Evolutionary conservation across 306 rosid genomes (phyloP).

Genomic region (Glycine tomentella): DNA sequence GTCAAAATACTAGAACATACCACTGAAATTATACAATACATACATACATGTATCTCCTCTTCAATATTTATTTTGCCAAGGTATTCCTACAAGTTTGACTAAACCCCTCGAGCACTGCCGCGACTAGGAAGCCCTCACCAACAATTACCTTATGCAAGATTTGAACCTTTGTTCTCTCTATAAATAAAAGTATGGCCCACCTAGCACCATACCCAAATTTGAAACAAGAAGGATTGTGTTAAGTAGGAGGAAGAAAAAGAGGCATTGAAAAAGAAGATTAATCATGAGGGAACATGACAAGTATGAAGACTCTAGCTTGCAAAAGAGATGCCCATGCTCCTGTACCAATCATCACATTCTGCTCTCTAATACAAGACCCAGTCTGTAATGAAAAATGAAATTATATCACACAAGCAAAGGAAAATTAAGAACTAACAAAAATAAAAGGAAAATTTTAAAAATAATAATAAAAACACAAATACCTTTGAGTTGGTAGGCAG

Average conservation of each 20-base stretch:
- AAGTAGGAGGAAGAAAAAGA: conserved; percentile 52
- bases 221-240: conserved; percentile 50
- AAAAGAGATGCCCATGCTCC: conserved; percentile 71
- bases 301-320: conserved; percentile 71
- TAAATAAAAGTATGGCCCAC: background rate
- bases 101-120: background rate
- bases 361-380: conserved; percentile 61
- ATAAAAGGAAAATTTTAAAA: background rate
- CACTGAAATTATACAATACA: conserved; percentile 27
- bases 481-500: conserved; percentile 67
- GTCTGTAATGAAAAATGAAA: conserved; percentile 61
- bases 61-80: background rate
- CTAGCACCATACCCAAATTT: conserved; percentile 43
- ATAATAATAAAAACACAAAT: background rate
- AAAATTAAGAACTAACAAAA: background rate
- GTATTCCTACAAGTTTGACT: background rate
- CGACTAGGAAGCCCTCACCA: background rate
- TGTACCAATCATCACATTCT: conserved; percentile 73
- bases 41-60: conserved; percentile 34
- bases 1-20: conserved; percentile 38
- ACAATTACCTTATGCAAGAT: background rate
- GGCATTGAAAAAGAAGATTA: conserved; percentile 55
- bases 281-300: conserved; percentile 66
- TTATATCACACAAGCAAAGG: conserved; percentile 56
- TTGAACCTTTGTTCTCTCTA: background rate